Evolutionary conservation across 192 early-diverging fungal genomes (phyloP).

Genomic region (Podila clonocystis): DNA sequence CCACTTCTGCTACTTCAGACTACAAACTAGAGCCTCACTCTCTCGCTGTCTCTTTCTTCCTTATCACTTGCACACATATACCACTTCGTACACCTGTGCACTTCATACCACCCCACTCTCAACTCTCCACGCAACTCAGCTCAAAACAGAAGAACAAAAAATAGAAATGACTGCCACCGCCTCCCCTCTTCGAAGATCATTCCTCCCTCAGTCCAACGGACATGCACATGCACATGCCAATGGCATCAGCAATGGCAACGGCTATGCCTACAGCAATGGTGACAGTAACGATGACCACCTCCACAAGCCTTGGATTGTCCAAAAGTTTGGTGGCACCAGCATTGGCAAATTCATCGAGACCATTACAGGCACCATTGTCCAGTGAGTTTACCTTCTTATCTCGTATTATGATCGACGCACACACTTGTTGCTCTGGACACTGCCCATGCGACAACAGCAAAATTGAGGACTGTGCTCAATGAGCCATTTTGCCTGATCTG

Average conservation of each 20-base stretch:
- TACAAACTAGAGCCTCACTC: not conserved
- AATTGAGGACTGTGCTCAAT: too few species aligned
- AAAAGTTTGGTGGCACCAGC: constrained; percentile 98
- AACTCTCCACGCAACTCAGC: not conserved
- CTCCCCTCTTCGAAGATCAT: constrained; percentile 42
- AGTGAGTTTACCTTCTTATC: constrained; percentile 63
- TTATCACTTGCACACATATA: not conserved
- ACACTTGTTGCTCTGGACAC: too few species aligned
- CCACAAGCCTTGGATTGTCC: constrained; percentile 71
- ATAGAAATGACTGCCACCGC: constrained; percentile 5
- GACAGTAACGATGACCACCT: not conserved
- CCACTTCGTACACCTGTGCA: not conserved
- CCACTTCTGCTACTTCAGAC: too few species aligned
- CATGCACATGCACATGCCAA: constrained; percentile 13
- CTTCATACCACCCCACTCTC: not conserved
- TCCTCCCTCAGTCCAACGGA: constrained; percentile 21
- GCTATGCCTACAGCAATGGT: not conserved
- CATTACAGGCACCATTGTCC: constrained; percentile 82
- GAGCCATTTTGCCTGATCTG: too few species aligned
- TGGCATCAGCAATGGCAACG: constrained; percentile 6
- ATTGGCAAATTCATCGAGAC: constrained; percentile 87
- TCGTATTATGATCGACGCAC: not conserved
- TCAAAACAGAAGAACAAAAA: too few species aligned
- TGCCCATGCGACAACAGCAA: too few species aligned
- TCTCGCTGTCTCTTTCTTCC: not conserved